These are phyloP conservation scores for Sambucus nigra DNA, from an alignment of 129 eudicot species.

Conservation along the genomic window DNA sequence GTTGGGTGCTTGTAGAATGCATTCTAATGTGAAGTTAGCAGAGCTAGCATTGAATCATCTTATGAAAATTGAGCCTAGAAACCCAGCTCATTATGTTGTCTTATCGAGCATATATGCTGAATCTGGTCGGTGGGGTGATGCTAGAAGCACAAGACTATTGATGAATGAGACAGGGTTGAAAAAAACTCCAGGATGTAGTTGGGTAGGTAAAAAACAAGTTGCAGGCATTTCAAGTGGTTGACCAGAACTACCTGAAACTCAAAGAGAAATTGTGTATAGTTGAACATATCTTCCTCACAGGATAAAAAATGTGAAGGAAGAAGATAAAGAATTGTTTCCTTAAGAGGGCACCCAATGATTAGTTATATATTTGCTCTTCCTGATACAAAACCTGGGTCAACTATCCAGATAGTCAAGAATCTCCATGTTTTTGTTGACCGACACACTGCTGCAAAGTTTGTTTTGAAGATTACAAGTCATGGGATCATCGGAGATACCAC, in stretches of 20 bases:
- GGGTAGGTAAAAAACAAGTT: conserved; percentile 30
- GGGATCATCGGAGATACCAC: background rate
- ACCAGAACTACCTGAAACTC: background rate
- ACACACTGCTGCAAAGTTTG: background rate
- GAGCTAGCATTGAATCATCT: conserved; percentile 47
- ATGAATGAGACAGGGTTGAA: conserved; percentile 29
- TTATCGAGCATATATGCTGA: conserved; percentile 52
- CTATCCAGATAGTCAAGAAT: background rate
- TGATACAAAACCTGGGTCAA: background rate
- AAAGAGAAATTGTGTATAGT: background rate
- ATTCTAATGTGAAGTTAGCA: conserved; percentile 48
- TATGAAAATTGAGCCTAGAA: conserved; percentile 42
- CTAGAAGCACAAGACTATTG: conserved; percentile 41
- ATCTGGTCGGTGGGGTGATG: conserved; percentile 54
- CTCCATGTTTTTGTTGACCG: background rate
- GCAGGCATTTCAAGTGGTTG: conserved; percentile 12
- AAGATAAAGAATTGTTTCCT: background rate
- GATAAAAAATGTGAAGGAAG: background rate
- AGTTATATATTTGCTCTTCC: too few species aligned
- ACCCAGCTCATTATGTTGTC: conserved; percentile 56
- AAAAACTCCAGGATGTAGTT: conserved; percentile 53
- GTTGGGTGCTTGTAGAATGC: conserved; percentile 61
- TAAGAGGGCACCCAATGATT: too few species aligned
- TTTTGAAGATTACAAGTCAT: background rate
- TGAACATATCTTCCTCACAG: background rate